Conservation (phyloP, 768 basidiomycete genomes). For the Asterophora lycoperdoides region DNA sequence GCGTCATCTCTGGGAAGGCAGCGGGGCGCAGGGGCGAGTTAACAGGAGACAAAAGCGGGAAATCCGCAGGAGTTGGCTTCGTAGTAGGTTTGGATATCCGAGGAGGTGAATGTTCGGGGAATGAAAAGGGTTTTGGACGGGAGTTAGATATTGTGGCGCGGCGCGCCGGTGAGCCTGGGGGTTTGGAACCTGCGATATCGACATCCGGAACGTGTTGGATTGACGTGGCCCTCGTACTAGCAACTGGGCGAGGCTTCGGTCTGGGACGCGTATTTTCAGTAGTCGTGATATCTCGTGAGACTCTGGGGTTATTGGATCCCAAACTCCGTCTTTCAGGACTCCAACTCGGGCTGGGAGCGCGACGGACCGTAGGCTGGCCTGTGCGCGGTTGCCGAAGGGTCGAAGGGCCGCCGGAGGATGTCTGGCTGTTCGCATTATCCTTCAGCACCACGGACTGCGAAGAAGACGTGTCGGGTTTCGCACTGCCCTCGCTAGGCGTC, state of each 20-base stretch:
- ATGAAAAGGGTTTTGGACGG: conserved; percentile 1
- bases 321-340: background rate
- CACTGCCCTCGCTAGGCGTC: conserved; percentile 1
- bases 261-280: conserved; percentile 8
- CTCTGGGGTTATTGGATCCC: background rate
- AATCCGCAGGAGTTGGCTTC: conserved; percentile 19
- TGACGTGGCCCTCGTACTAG: background rate
- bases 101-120: background rate
- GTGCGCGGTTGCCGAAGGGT: background rate
- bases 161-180: conserved; percentile 10
- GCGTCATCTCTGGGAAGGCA: conserved; percentile 6
- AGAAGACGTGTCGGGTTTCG: background rate
- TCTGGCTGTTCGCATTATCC: background rate
- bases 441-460: conserved; percentile 1
- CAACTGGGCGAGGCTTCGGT: conserved; percentile 12
- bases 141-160: conserved; percentile 9
- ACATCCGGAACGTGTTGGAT: background rate
- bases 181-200: background rate
- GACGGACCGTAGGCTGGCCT: background rate
- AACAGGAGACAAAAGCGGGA: conserved; percentile 18
- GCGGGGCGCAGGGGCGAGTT: conserved; percentile 2
- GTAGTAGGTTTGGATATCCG: background rate
- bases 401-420: background rate
- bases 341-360: conserved; percentile 1
- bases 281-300: background rate